Percentiles rank a stretch among this genome's conserved stretches.
These are phyloP conservation scores for Talaromyces albobiverticillius DNA, from an alignment of 2,329 filamentous ascomycete species.

Conservation along the genomic window DNA sequence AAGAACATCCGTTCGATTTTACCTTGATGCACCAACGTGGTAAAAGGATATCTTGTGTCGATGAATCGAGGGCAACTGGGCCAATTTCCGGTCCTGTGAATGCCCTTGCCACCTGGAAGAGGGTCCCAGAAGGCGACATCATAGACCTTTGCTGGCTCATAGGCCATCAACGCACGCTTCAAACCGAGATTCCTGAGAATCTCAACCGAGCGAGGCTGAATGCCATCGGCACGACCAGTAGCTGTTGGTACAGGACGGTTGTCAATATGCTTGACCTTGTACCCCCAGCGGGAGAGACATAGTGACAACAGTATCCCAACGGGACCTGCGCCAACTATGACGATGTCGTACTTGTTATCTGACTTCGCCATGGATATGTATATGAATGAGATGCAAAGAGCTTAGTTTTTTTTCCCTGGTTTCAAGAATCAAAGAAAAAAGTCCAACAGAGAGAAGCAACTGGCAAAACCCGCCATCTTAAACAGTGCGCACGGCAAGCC, in stretches of 20 bases:
- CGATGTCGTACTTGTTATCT: conserved; percentile 56
- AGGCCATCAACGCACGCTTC: conserved; percentile 82
- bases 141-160: conserved; percentile 82
- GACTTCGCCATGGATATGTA: conserved; percentile 6
- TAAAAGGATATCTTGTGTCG: conserved; percentile 63
- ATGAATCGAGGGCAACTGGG: conserved; percentile 83
- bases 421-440: not conserved
- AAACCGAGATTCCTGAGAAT: conserved; percentile 85
- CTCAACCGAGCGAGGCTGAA: conserved; percentile 85
- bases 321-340: conserved; percentile 86
- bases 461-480: not conserved
- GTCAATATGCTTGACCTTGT: conserved; percentile 93
- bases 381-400: not conserved
- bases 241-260: conserved; percentile 80
- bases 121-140: conserved; percentile 68
- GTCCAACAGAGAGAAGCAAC: not conserved
- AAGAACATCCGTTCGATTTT: conserved; percentile 62
- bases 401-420: not conserved
- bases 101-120: conserved; percentile 49
- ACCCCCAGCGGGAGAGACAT: conserved; percentile 86
- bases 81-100: conserved; percentile 66
- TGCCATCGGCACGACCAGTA: conserved; percentile 85
- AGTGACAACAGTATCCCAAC: conserved; percentile 85
- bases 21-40: conserved; percentile 61
- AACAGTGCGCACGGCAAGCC: not conserved